Evolutionary conservation across 176 grass and related monocot genomes (phyloP), one percentile per base, ranked within the genome.

Genomic region (Puccinellia tenuiflora): DNA sequence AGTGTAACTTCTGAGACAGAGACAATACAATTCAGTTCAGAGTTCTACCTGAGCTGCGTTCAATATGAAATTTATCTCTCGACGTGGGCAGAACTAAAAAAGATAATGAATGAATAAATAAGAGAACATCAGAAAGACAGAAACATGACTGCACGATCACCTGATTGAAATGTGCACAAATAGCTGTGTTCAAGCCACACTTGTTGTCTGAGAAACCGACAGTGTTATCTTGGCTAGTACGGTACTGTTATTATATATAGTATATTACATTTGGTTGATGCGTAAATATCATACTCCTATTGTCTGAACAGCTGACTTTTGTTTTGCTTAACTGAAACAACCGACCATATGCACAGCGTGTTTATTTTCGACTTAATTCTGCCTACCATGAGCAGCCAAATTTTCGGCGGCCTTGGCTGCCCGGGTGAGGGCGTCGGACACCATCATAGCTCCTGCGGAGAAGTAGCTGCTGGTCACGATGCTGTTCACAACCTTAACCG

Each of bases 391-490:
- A 75, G 85, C 69, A 33, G 93, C 96, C 80, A 96, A 84, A 66
- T 99, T 84, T 78, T 81, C 89, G 8, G 96, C 93, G 5, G 56
- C 87, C 72, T 99, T 88, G 15, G 96, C 85, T 61, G 96, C 96
- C 51, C 48, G 86, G 45, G 2, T 51, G 65, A 99, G 91, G 83
- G 91, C 93, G 47, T 94, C 91, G n/a, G 96, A 96, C 11, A 96
- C 40, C 65, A 99, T 78, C 85, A 92, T 90, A 60, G 96, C 96
- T 80, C 93, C 96, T 2, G 91, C 89, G 51, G 91, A 93, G 83
- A 94, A 99, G 61, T 99, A 99, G 85, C 93, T 96, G 86, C 96
- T 99, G 75, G 43, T 96, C 17, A 99, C 88, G 28, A 99, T 88
- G 66, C 77, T 35, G 79, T 92, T 92, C 11, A 69, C 57, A 52